Conservation (phyloP, 2,329 filamentous ascomycete genomes). For the Monosporascus cannonballus region DNA sequence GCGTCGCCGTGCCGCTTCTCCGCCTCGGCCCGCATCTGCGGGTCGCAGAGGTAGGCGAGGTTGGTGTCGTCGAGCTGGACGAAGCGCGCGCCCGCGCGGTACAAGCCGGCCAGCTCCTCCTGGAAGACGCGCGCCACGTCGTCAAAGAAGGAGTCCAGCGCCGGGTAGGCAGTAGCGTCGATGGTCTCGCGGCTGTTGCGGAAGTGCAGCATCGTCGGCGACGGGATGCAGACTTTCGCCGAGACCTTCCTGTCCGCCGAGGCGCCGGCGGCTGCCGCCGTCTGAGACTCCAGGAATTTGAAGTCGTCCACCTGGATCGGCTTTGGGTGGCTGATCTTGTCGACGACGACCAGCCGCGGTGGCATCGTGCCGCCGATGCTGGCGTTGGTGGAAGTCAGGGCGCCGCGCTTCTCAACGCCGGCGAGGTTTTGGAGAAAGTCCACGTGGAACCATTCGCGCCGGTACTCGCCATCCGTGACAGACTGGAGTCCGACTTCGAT, state of each 20-base stretch:
- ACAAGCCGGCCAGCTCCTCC: slow-evolving; percentile 44
- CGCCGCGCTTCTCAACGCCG: slow-evolving; percentile 46
- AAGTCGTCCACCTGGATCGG: slow-evolving; percentile 52
- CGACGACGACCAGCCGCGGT: slow-evolving; percentile 47
- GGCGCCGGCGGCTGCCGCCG: slow-evolving; percentile 25
- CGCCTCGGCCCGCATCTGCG: slow-evolving; percentile 46
- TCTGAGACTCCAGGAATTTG: slow-evolving; percentile 43
- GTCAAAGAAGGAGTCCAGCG: slow-evolving; percentile 48
- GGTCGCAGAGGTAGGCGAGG: slow-evolving; percentile 53
- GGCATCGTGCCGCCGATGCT: slow-evolving; percentile 45
- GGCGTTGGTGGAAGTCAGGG: slow-evolving; percentile 33
- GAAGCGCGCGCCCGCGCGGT: slow-evolving; percentile 48
- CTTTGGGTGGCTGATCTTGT: slow-evolving; percentile 46
- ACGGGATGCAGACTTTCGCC: slow-evolving; percentile 52
- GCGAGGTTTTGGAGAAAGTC: slow-evolving; percentile 50
- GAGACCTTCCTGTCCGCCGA: slow-evolving; percentile 28
- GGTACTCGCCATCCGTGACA: slow-evolving; percentile 52
- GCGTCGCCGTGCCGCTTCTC: slow-evolving; percentile 46
- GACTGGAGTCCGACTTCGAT: slow-evolving; percentile 41
- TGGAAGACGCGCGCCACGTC: slow-evolving; percentile 50
- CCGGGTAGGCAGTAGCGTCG: slow-evolving; percentile 45
- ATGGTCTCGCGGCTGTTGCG: slow-evolving; percentile 48
- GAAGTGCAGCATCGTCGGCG: slow-evolving; percentile 56
- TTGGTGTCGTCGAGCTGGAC: slow-evolving; percentile 55
- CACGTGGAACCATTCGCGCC: slow-evolving; percentile 51